Base-by-base conservation (phyloP, 148 eudicot species). In the Talinum fruticosum region DNA sequence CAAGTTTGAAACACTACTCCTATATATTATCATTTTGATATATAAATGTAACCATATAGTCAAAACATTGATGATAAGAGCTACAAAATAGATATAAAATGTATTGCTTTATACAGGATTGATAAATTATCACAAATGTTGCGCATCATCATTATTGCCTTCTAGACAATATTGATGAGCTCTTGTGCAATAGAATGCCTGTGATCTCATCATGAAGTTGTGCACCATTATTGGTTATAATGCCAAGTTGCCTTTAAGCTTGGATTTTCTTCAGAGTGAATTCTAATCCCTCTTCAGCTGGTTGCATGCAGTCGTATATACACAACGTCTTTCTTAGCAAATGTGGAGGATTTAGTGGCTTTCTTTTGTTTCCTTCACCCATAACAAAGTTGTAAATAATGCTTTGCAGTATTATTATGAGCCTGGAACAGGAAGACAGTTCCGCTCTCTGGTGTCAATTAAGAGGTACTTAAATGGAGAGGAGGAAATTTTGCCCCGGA, bases 381-480 rank as follows among this genome's bases (percentile, higher is more conserved):
- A 32, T 33, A 35, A 73, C 12, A 10, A 36, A 64, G 6, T 49
- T 62, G n/a, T 54, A 7, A 16, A 69, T 35, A 41, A 21, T 65
- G 15, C 33, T 79, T 69, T 81, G 83, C 89, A 94, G 98, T 89
- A 90, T 81, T 94, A 92, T 75, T 88, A 92, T 82, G 98, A 94
- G 85, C 95, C 98, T 71, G 89, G 85, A 79, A 90, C 93, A 45
- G 97, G 93, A 62, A 86, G 84, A 38, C 80, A 83, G 80, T 94
- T 92, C 77, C 89, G 93, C 26, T 92, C 98, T 67, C 80, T 86
- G 75, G 29, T 75, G 53, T 84, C 95, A 66, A 88, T 89, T 66
- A 82, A 81, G 84, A 82, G 84, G 79, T 72, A 94, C 82, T 74
- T 94, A 72, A 76, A 71, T n/a, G 94, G 88, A 73, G 79, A 73